Conservation (phyloP, 2,329 filamentous ascomycete genomes). For the Beauveria varroae region DNA sequence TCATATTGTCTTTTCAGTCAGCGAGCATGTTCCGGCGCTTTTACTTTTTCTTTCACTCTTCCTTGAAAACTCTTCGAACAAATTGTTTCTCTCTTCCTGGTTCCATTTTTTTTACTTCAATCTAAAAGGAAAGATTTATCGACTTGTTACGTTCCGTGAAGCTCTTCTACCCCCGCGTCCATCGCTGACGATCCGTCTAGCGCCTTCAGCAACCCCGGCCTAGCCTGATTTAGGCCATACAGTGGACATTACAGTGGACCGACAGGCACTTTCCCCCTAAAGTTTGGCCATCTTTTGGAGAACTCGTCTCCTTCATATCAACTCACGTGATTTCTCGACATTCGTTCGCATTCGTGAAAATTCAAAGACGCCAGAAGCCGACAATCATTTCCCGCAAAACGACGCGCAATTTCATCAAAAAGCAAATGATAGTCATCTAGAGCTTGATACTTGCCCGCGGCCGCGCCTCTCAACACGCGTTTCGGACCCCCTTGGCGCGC, state of each 20-base stretch:
- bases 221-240: not conserved
- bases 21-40: not conserved
- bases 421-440: not conserved
- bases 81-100: too few species aligned
- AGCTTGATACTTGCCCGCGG: not conserved
- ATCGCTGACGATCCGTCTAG: not conserved
- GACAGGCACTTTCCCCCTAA: not conserved
- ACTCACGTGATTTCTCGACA: constrained; percentile 7
- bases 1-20: not conserved
- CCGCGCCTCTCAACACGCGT: not conserved
- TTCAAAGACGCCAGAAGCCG: not conserved
- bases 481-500: not conserved
- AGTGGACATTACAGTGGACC: constrained; percentile 1
- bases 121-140: too few species aligned
- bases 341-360: constrained; percentile 4
- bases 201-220: not conserved
- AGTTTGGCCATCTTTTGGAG: not conserved
- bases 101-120: too few species aligned
- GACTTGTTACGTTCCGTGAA: too few species aligned
- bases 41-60: not conserved
- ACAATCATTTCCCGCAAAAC: not conserved
- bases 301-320: not conserved
- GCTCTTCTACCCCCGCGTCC: not conserved
- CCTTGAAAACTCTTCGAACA: not conserved
- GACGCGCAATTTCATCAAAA: constrained; percentile 1